phyloP scores from a whole-genome alignment of 306 rosid species.

The peach (Prunus persica) region Prunus_persica_NCBIv2 NC_034015.1:17491501-17492000 shows the following conservation, averaged over 20 bases:
- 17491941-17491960: neutral
- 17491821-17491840: neutral
- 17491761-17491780: neutral
- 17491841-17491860: slow-evolving; percentile 15
- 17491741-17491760: neutral
- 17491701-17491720: neutral
- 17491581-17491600: neutral
- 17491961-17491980: neutral
- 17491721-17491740: neutral
- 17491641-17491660: neutral
- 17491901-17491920: neutral
- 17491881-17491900: neutral
- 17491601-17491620: neutral
- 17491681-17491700: neutral
- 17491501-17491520: neutral
- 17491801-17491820: neutral
- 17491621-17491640: neutral
- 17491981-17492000: neutral
- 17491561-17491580: neutral
- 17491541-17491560: neutral
- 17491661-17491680: slow-evolving; percentile 1
- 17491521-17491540: neutral
- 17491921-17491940: neutral
- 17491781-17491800: neutral
- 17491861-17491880: neutral